Base-by-base conservation (phyloP, 2,329 filamentous ascomycete species). In the Fulvia fulva region DNA sequence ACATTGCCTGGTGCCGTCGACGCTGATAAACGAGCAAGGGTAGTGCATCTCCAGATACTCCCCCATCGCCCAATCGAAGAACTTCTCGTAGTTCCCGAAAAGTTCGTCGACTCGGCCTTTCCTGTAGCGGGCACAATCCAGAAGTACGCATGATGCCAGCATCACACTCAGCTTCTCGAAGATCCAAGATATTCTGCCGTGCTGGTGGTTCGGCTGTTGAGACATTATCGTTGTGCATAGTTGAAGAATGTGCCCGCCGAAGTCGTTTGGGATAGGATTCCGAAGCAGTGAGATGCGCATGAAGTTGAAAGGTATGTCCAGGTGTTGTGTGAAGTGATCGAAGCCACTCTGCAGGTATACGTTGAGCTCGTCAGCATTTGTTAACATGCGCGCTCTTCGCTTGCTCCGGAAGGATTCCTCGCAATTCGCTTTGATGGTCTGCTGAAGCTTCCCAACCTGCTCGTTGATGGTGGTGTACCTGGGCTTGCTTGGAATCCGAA, bases 261-360 rank as follows among this genome's bases (percentile, higher is more conserved):
- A 80, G 54, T 80, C 74, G 16, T 68, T 66, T 63, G 34, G 78
- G 75, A 61, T 79, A 0, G 78, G 79, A 53, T 75, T 80, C 37
- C 75, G 74, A 3, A 68, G 65, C 8, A 78, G 73, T 1, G 79
- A 76, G 3, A 75, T 75, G 51, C 78, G 68, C 37, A 82, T 76
- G 61, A 83, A 82, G 62, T 83, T 77, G 64, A 83, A 83, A 3
- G 80, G 78, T 0, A 67, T 68, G 49, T 79, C 72, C 4, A 81
- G 67, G 41, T 75, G 70, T 1, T 67, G 68, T 2, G 77, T 70
- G 56, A 80, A 83, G 60, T 83, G 81, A 49, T 80, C 76, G 62
- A 81, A 82, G 0, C 78, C 80, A 25, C 68, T 73, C 62, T 81
- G 75, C 1, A 83, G 67, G 62, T 81, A 81, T 0, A 70, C 63